Evolutionary conservation across 371 early-diverging fungal species (phyloP).

Genomic region (Rhizopus microsporus): DNA sequence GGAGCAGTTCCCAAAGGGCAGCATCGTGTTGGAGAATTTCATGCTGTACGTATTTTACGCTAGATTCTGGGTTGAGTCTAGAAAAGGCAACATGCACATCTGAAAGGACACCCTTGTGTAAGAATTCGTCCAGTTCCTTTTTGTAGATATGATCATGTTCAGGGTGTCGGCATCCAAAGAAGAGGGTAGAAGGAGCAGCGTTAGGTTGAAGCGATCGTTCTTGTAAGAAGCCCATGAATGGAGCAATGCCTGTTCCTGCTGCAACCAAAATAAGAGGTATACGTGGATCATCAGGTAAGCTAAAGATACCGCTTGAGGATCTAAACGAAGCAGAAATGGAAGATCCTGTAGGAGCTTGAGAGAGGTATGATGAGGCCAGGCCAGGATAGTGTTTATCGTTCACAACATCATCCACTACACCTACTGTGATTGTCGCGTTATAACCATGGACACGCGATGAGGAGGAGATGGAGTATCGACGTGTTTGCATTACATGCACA

Average conservation of each 20-base stretch:
- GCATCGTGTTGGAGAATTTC: conserved; percentile 39
- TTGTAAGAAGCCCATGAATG: conserved; percentile 82
- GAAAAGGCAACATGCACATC: conserved; percentile 77
- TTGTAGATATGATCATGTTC: conserved; percentile 75
- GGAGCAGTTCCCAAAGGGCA: conserved; percentile 29
- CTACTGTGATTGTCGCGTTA: conserved; percentile 38
- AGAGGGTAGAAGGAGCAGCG: conserved; percentile 47
- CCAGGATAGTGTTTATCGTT: conserved; percentile 43
- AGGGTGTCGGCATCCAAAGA: conserved; percentile 81
- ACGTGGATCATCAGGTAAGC: conserved; percentile 36
- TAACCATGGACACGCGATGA: conserved; percentile 37
- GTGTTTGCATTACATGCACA: conserved; percentile 50
- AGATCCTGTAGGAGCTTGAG: conserved; percentile 10
- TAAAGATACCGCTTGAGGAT: conserved; percentile 42
- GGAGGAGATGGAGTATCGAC: conserved; percentile 60
- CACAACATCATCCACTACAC: conserved; percentile 45
- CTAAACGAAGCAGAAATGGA: conserved; percentile 39
- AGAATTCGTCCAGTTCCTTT: conserved; percentile 62
- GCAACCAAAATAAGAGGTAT: conserved; percentile 60
- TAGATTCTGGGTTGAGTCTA: conserved; percentile 25
- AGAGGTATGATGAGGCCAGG: conserved; percentile 40
- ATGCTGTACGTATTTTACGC: conserved; percentile 50
- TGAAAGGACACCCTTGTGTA: conserved; percentile 45
- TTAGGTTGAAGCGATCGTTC: conserved; percentile 34
- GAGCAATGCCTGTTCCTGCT: conserved; percentile 85